Evolutionary conservation across 176 grass and related monocot genomes (phyloP).

Genomic region (Avena sativa): DNA sequence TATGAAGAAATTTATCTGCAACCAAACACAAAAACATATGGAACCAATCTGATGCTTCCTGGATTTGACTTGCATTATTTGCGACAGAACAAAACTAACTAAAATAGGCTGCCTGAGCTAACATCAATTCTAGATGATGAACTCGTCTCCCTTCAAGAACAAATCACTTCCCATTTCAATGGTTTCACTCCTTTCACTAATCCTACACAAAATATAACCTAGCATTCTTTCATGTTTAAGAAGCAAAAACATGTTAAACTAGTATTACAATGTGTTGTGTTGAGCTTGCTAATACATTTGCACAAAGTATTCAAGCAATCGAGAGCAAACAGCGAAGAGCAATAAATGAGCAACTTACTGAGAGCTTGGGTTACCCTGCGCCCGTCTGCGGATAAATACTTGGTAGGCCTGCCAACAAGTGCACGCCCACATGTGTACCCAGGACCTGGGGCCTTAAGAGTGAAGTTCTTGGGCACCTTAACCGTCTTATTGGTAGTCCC

Average conservation of each 20-base stretch:
- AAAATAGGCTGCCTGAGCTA: neutral
- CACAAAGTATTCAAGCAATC: conserved; percentile 25
- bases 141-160: neutral
- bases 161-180: conserved; percentile 1
- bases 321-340: conserved; percentile 31
- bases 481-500: conserved; percentile 83
- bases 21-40: conserved; percentile 21
- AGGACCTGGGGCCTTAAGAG: conserved; percentile 78
- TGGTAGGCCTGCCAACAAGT: conserved; percentile 61
- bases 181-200: conserved; percentile 18
- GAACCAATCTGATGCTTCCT: neutral
- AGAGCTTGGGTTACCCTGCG: conserved; percentile 76
- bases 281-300: conserved; percentile 34
- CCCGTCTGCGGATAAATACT: conserved; percentile 59
- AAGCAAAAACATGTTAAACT: conserved; percentile 25
- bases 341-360: conserved; percentile 63
- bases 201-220: conserved; percentile 27
- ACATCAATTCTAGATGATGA: conserved; percentile 15
- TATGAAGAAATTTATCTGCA: conserved; percentile 16
- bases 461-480: conserved; percentile 74
- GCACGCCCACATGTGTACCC: conserved; percentile 78
- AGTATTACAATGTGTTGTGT: neutral
- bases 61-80: conserved; percentile 39
- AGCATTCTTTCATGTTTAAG: conserved; percentile 5
- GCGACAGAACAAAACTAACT: conserved; percentile 4